phyloP scores from a whole-genome alignment of 1,284 basidiomycete species.

The Irpex rosettiformis region DNA sequence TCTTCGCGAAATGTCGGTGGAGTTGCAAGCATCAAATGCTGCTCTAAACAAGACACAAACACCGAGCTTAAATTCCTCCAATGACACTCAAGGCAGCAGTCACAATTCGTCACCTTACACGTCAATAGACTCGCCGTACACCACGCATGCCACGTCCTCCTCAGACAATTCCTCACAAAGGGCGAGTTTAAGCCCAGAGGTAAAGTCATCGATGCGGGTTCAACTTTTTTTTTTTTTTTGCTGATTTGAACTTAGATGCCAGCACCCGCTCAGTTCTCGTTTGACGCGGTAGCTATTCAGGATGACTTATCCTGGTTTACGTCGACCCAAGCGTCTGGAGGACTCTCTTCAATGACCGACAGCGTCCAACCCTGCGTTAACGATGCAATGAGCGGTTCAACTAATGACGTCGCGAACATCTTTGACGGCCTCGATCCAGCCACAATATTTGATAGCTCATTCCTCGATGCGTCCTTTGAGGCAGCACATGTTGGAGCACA shows the following conservation, averaged over 20 bases:
- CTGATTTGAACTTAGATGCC: neutral
- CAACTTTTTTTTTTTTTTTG: no score
- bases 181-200: neutral
- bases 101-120: neutral
- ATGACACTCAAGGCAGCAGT: neutral
- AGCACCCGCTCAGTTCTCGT: neutral
- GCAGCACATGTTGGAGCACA: neutral
- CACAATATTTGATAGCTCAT: neutral
- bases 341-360: neutral
- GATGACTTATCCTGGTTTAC: neutral
- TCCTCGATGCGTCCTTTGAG: neutral
- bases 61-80: neutral
- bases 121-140: neutral
- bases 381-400: neutral
- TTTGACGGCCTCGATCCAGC: neutral
- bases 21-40: constrained; percentile 4
- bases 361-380: neutral
- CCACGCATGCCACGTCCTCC: neutral
- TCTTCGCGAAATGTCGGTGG: constrained; percentile 11
- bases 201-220: neutral
- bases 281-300: neutral
- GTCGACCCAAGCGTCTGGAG: no score
- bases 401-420: neutral
- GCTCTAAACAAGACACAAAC: neutral
- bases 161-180: neutral